Evolutionary conservation across 345 rosid genomes (phyloP), one percentile per base, ranked within the genome.

Genomic region (Brassica nigra): DNA sequence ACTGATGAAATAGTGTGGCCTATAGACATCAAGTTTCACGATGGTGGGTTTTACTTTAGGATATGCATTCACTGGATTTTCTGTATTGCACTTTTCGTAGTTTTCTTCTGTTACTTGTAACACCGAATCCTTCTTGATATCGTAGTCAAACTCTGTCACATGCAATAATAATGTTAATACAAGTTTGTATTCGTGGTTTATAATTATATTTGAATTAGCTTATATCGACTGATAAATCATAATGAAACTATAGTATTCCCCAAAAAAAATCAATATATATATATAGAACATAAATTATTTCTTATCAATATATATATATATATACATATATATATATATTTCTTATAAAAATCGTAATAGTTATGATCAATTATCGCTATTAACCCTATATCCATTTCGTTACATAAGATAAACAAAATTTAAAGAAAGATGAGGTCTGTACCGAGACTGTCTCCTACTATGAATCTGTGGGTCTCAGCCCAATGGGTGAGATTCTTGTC

Each of bases 1-100:
- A 52, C 90, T 91, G 16, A 91, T 88, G 86, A 88, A 91, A 81
- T 30, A 89, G 63, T 78, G 68, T 3, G 86, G 76, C n/a, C 93
- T 93, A 0, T 86, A 73, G 11, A 20, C 55, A 6, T 75, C 75
- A 59, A 91, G 62, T 49, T 67, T 75, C 27, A 87, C 77, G 69
- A 42, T 81, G 36, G 82, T 82, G 63, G 70, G 14, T 4, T 83
- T 84, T 0, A 81, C 85, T 23, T 23, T 23, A 27, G 75, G 83
- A 84, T 83, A 54, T 15, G 78, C 27, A 23, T 23, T 23, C 27
- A 23, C 27, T 23, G 27, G 27, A 23, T 76, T 11, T 81, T 76
- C 2, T 9, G 78, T 78, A 23, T 71, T 86, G 85, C 96, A 89
- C 6, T 23, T 54, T 0, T 66, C 77, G 29, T 86, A 91, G 23